These are phyloP conservation scores for Lactifluus volemus DNA, from an alignment of 768 basidiomycete genomes.

Conservation along the genomic window DNA sequence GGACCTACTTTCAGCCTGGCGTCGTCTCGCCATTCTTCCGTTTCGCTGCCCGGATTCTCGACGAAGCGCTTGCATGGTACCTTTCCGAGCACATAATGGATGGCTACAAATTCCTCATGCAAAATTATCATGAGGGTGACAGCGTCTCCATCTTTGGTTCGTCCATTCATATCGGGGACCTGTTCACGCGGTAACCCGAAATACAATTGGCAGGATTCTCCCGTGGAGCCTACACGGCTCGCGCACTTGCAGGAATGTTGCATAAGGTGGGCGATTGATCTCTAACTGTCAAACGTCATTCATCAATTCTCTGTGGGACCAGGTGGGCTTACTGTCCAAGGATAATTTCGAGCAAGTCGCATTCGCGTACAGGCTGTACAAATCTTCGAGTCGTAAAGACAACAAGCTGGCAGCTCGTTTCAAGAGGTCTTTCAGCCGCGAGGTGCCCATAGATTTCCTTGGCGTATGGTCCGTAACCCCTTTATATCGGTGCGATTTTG, in stretches of 20 bases:
- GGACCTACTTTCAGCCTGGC: slow-evolving; percentile 8
- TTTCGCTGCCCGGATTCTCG: not conserved
- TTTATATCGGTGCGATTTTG: not conserved
- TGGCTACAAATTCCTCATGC: slow-evolving; percentile 73
- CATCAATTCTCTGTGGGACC: not conserved
- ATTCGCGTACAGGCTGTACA: slow-evolving; percentile 70
- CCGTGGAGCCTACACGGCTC: slow-evolving; percentile 53
- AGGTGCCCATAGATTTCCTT: slow-evolving; percentile 67
- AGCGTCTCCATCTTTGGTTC: slow-evolving; percentile 66
- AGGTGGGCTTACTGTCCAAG: slow-evolving; percentile 64
- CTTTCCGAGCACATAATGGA: slow-evolving; percentile 31
- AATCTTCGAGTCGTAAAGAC: slow-evolving; percentile 39
- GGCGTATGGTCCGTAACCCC: slow-evolving; percentile 55
- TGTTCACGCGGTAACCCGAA: not conserved
- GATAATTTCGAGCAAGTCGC: slow-evolving; percentile 62
- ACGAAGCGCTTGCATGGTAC: slow-evolving; percentile 9
- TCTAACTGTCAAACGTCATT: not conserved
- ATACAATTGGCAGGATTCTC: slow-evolving; percentile 55
- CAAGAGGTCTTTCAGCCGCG: slow-evolving; percentile 59
- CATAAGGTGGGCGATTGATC: slow-evolving; percentile 43
- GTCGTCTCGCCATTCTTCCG: slow-evolving; percentile 6
- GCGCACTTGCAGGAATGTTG: slow-evolving; percentile 71
- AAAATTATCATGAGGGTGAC: slow-evolving; percentile 62
- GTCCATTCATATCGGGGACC: slow-evolving; percentile 8
- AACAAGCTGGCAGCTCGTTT: slow-evolving; percentile 50